Percentiles rank a stretch among this genome's conserved stretches.
Conservation (phyloP, 768 basidiomycete species). For the Candolleomyces aberdarensis region DNA sequence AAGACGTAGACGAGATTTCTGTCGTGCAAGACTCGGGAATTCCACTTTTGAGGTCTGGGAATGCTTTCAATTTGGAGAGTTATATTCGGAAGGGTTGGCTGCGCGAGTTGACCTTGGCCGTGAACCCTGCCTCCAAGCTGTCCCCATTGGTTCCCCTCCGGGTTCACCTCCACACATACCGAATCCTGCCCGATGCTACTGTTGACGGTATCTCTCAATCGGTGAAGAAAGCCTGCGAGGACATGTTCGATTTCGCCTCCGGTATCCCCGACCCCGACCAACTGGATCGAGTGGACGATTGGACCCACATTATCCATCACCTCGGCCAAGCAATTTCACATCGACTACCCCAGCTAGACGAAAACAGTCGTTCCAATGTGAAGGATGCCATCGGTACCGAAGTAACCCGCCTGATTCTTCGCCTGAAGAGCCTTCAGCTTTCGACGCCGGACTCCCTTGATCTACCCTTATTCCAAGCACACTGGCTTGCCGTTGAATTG, state of each 20-base stretch:
- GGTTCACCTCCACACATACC: not conserved
- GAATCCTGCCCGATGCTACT: not conserved
- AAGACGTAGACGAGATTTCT: constrained; percentile 7
- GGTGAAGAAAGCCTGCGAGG: constrained; percentile 46
- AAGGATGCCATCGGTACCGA: not conserved
- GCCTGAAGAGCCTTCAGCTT: constrained; percentile 12
- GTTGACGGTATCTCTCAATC: constrained; percentile 30
- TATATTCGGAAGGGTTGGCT: constrained; percentile 63
- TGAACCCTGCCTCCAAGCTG: constrained; percentile 23
- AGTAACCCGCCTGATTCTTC: not conserved
- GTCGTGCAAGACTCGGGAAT: constrained; percentile 52
- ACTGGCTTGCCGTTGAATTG: constrained; percentile 67
- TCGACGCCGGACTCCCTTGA: constrained; percentile 31
- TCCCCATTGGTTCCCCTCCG: constrained; percentile 27
- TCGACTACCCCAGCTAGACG: constrained; percentile 30
- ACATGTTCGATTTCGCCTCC: constrained; percentile 35
- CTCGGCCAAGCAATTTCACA: constrained; percentile 47
- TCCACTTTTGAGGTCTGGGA: constrained; percentile 44
- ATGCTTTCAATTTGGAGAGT: constrained; percentile 47
- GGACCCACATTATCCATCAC: constrained; percentile 36
- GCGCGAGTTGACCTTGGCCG: constrained; percentile 46
- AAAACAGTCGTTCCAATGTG: not conserved
- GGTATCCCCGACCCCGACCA: constrained; percentile 33
- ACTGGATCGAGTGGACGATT: constrained; percentile 29
- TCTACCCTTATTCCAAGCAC: constrained; percentile 38